phyloP scores from a whole-genome alignment of 306 rosid species.

The Pachyrhizus erosus region DNA sequence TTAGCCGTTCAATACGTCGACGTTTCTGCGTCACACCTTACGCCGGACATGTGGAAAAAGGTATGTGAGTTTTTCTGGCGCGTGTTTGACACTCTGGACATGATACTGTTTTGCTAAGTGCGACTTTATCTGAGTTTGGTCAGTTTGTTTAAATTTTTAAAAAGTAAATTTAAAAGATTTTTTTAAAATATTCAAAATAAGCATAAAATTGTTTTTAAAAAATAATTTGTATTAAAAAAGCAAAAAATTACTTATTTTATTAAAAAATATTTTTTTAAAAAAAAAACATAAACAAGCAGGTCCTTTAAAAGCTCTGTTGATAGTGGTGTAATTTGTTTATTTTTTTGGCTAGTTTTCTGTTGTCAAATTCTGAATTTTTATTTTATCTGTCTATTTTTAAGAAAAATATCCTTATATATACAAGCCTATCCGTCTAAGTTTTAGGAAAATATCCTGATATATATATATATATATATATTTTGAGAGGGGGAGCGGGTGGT shows the following conservation, averaged over 20 bases:
- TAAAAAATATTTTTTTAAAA: no score
- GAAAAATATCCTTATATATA: not conserved
- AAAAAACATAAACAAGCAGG: no score
- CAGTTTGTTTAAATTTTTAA: no score
- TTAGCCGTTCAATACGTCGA: conserved; percentile 45
- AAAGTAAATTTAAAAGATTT: no score
- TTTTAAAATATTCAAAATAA: no score
- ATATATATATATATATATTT: no score
- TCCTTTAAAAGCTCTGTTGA: no score
- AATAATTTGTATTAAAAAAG: no score
- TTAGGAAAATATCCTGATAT: not conserved
- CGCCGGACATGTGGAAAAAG: conserved; percentile 58
- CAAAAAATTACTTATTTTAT: no score
- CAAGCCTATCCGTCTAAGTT: not conserved
- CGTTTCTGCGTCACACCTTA: conserved; percentile 51
- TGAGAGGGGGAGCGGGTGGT: no score
- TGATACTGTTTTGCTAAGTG: not conserved
- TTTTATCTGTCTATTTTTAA: not conserved
- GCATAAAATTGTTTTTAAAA: no score
- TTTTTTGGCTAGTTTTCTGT: not conserved
- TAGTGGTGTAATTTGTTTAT: not conserved
- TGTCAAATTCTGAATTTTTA: not conserved
- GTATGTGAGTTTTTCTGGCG: conserved; percentile 34
- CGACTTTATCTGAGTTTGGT: not conserved
- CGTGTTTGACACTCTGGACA: not conserved